Conservation (phyloP, 192 early-diverging fungal species). For the Umbelopsis vinacea region DNA sequence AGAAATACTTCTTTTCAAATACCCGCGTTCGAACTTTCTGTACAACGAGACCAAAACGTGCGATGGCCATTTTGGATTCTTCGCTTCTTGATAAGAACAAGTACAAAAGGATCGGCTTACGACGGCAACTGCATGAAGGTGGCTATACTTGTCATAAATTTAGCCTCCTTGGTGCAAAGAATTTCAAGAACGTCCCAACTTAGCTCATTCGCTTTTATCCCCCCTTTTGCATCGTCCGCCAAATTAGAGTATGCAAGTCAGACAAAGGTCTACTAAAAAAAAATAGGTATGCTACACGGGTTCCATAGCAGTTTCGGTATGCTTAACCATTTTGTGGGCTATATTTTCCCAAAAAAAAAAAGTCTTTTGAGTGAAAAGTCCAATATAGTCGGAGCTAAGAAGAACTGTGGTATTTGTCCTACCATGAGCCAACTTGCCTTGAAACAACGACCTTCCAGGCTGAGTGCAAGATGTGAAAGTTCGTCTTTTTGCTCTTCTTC, state of each 20-base stretch:
- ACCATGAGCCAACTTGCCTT: conserved; percentile 23
- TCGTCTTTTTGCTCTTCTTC: background rate
- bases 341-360: background rate
- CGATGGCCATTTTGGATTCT: background rate
- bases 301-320: background rate
- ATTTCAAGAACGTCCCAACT: conserved; percentile 15
- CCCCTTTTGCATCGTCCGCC: no score
- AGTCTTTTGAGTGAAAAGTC: background rate
- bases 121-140: background rate
- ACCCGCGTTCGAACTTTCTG: background rate
- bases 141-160: background rate
- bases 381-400: conserved; percentile 18
- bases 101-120: background rate
- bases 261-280: background rate
- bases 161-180: background rate
- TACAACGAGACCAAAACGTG: conserved; percentile 17
- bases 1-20: background rate
- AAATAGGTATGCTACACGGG: background rate
- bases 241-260: no score
- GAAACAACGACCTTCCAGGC: conserved; percentile 9
- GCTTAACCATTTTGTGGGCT: background rate
- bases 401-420: conserved; percentile 17
- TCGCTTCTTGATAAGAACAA: background rate
- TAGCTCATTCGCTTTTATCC: no score
- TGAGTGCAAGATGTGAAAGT: background rate